Percentiles rank a stretch among this genome's conserved stretches.
phyloP scores from a whole-genome alignment of 2,329 filamentous ascomycete species.

The Aaosphaeria arxii region DNA sequence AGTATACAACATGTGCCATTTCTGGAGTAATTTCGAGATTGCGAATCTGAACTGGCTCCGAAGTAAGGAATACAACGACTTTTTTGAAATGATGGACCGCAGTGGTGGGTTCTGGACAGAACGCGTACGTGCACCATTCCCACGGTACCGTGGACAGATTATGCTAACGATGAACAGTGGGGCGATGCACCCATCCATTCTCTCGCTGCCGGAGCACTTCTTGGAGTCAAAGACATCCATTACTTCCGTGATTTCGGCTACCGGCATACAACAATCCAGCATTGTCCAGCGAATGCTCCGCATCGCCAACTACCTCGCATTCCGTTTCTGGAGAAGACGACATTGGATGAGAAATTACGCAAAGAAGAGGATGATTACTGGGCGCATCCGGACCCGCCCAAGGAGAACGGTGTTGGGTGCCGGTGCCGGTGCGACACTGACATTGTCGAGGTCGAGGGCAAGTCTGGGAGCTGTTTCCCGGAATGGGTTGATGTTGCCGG shows the following conservation, averaged over 20 bases:
- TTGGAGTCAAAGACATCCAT: constrained; percentile 81
- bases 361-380: constrained; percentile 95
- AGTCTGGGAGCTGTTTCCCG: constrained; percentile 88
- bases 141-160: constrained; percentile 12
- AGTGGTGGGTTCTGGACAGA: constrained; percentile 99
- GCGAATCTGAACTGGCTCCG: constrained; percentile 92
- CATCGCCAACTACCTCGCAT: constrained; percentile 77
- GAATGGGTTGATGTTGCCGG: constrained; percentile 98
- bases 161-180: constrained; percentile 60
- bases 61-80: constrained; percentile 95
- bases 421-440: constrained; percentile 96
- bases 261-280: constrained; percentile 96
- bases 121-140: constrained; percentile 59
- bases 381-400: constrained; percentile 79
- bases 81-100: constrained; percentile 98
- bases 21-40: constrained; percentile 99
- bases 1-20: constrained; percentile 99
- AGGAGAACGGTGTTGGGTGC: constrained; percentile 96
- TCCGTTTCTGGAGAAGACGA: constrained; percentile 80
- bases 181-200: constrained; percentile 98
- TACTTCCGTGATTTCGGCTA: constrained; percentile 99
- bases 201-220: constrained; percentile 84
- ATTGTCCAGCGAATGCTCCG: constrained; percentile 94
- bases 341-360: constrained; percentile 75
- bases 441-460: constrained; percentile 95